These are phyloP conservation scores for Didymella pomorum DNA, from an alignment of 2,329 filamentous ascomycete genomes.

Conservation along the genomic window DNA sequence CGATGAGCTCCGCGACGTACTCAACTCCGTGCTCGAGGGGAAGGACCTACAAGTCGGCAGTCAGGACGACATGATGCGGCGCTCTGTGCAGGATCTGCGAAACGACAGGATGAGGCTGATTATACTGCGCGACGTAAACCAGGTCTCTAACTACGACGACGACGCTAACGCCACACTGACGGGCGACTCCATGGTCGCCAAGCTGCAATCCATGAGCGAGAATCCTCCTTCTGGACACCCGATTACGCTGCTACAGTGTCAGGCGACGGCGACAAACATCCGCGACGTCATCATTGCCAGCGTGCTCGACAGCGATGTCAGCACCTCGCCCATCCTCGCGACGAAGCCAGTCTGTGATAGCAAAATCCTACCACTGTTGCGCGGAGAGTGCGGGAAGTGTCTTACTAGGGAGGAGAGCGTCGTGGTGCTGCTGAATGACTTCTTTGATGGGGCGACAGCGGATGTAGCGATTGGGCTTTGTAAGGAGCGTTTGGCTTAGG, in stretches of 20 bases:
- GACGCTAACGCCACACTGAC: constrained; percentile 42
- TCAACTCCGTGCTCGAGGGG: constrained; percentile 45
- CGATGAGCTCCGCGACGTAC: constrained; percentile 52
- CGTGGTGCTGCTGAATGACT: constrained; percentile 60
- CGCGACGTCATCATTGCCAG: constrained; percentile 57
- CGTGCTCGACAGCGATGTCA: constrained; percentile 55
- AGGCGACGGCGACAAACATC: constrained; percentile 62
- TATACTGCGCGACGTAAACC: constrained; percentile 32
- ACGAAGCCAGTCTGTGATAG: constrained; percentile 60
- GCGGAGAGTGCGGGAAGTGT: constrained; percentile 51
- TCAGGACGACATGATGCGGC: constrained; percentile 40
- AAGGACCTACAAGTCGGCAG: constrained; percentile 32
- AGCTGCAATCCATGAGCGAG: constrained; percentile 31
- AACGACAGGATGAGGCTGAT: constrained; percentile 39
- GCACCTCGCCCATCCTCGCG: constrained; percentile 56
- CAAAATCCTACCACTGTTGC: constrained; percentile 60
- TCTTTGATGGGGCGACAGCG: constrained; percentile 60
- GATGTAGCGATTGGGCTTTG: constrained; percentile 57
- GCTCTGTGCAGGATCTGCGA: constrained; percentile 37
- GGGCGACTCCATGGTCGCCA: constrained; percentile 41
- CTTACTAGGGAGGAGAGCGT: constrained; percentile 54
- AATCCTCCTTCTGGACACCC: constrained; percentile 33
- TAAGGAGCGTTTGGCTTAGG: constrained; percentile 43
- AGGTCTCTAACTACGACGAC: constrained; percentile 48
- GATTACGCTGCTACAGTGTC: constrained; percentile 54